Base-by-base conservation (phyloP, 306 rosid genomes). In the Cucurbita ficifolia region DNA sequence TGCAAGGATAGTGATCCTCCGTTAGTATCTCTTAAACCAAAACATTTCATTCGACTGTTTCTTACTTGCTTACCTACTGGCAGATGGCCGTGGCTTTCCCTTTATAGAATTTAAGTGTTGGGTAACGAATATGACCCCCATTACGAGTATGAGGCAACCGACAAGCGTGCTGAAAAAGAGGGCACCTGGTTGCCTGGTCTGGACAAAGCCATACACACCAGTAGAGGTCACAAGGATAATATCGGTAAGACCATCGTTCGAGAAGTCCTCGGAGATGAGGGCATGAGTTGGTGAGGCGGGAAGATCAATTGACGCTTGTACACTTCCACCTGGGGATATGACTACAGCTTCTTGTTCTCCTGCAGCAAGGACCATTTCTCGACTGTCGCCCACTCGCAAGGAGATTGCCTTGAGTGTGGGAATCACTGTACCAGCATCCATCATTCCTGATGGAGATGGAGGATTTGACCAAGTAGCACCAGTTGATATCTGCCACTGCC, bases 141-240 rank as follows among this genome's bases (percentile, higher is more conserved):
- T 95, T 55, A 88, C 90, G 36, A 95, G 89, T 61, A 95, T 75
- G 75, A 95, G 99, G 81, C 95, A 88, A 10, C 99, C 99, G 35
- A 95, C 94, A 59, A 95, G 87, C 70, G 86, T 88, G 87, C 99
- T 91, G 87, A 95, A 95, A 81, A 95, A 95, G 77, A 95, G 89
- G 59, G 96, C 99, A 19, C 99, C 99, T 0, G 99, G 97, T 78
- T 91, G 99, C 84, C 97, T 79, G 57, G 97, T 91, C 83, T 95
- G 99, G 69, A 95, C 96, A 62, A 91, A 91, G 35, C 97, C 99
- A 18, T 95, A 95, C 0, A 95, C 86, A 61, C 97, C 99, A 1
- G 79, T 91, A 6, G 92, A 81, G 59, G 96, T 91, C 71, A 95
- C 96, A 1, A 95, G 84, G 80, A 94, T 79, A n/a, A 94, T 82